Base-by-base conservation (phyloP, 1,284 basidiomycete species). In the Irpex rosettiformis region DNA sequence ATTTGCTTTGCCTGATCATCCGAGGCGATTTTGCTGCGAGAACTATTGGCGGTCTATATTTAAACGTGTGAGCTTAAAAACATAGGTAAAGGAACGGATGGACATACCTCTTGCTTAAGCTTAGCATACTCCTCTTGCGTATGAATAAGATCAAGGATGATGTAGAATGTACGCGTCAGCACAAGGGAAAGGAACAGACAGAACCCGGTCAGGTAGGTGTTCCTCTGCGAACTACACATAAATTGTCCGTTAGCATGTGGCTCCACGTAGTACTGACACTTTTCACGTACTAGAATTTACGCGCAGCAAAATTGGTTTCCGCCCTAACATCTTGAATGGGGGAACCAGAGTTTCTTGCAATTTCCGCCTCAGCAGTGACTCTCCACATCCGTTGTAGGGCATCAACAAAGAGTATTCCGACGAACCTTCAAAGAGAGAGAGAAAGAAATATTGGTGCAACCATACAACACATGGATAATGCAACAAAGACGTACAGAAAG, bases 101-200 rank as follows among this genome's bases (percentile, higher is more conserved):
- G n/a, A n/a, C n/a, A n/a, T 65, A 83, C 85, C 65, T 83, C 78
- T 66, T 86, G 83, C 79, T 95, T 93, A 61, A 96, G 75, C 65
- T 90, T 86, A 28, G 85, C 86, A 69, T 93, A 93, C 68, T 93
- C 85, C 68, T 96, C 94, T 73, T 96, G 93, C 2, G 88, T 84
- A 66, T 93, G 86, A 67, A 97, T 91, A 61, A 97, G 88, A 72
- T 97, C 93, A 65, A 95, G 85, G 58, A 93, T 84, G 70, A 98
- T 92, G 75, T 89, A 90, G 78, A 96, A 96, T 3, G 91, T 94
- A 66, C 95, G 89, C 6, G 94, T 91, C 65, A 98, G 87, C 66
- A 97, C 90, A 57, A 96, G 86, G 16, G 93, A 95, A 30, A 98
- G 87, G 87, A 97, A 97, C 49, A 98, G 82, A 57, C 91, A 94